Evolutionary conservation across 805 yeast genomes (phyloP).

Genomic region (Kuraishia ogatae): DNA sequence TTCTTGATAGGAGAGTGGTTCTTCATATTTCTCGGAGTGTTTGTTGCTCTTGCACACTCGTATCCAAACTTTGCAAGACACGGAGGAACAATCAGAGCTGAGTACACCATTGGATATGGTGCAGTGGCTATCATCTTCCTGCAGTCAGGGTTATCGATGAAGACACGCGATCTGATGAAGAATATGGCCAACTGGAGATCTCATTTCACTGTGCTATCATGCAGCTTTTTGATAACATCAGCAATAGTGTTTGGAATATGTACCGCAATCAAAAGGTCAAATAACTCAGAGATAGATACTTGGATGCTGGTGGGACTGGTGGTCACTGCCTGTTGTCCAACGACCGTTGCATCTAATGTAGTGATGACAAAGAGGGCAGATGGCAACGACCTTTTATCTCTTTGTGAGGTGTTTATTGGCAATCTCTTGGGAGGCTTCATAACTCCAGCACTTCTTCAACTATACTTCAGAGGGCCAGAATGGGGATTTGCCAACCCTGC

Average conservation of each 20-base stretch:
- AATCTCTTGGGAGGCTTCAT: constrained; percentile 80
- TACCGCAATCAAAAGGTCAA: constrained; percentile 51
- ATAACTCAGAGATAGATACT: constrained; percentile 50
- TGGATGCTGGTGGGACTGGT: constrained; percentile 80
- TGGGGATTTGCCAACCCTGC: constrained; percentile 84
- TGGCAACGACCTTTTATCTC: constrained; percentile 71
- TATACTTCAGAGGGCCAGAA: constrained; percentile 35
- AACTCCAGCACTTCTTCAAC: constrained; percentile 76
- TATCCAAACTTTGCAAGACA: constrained; percentile 80
- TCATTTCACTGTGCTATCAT: constrained; percentile 57
- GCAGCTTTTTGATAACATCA: constrained; percentile 61
- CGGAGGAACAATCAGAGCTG: constrained; percentile 67
- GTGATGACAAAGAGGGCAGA: constrained; percentile 85
- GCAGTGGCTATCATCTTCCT: constrained; percentile 79
- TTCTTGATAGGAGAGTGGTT: constrained; percentile 52
- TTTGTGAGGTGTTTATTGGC: constrained; percentile 82
- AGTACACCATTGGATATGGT: constrained; percentile 74
- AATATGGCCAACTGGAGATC: constrained; percentile 77
- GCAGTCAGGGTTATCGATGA: constrained; percentile 74
- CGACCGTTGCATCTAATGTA: constrained; percentile 87
- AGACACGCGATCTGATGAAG: constrained; percentile 47
- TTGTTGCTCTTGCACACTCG: constrained; percentile 66
- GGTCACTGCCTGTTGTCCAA: constrained; percentile 82
- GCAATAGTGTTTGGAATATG: constrained; percentile 68
- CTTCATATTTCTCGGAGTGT: constrained; percentile 59